Conservation (phyloP, 2,329 filamentous ascomycete genomes). For the Phoma sp. region DNA sequence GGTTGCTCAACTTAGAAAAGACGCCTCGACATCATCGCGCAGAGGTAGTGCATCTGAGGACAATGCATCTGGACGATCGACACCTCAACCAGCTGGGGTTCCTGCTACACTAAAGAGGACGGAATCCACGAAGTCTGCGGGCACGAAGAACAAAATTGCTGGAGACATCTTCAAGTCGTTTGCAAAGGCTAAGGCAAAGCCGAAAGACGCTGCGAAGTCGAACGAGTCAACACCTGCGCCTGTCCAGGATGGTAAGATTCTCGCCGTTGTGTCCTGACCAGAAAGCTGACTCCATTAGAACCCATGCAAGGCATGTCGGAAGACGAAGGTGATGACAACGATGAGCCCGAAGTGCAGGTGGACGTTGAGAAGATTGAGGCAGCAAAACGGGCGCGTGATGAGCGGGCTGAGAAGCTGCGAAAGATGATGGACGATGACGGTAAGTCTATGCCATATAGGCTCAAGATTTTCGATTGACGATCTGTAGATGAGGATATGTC, state of each 20-base stretch:
- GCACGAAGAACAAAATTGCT: slow-evolving; percentile 66
- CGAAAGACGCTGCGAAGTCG: slow-evolving; percentile 53
- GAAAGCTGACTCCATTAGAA: slow-evolving; percentile 46
- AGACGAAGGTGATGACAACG: slow-evolving; percentile 44
- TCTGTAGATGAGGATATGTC: slow-evolving; percentile 62
- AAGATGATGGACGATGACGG: slow-evolving; percentile 80
- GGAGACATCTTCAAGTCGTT: slow-evolving; percentile 78
- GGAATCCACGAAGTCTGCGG: slow-evolving; percentile 47
- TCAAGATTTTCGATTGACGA: slow-evolving; percentile 22
- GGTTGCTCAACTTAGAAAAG: slow-evolving; percentile 27
- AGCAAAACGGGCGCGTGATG: slow-evolving; percentile 58
- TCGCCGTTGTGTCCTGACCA: background rate
- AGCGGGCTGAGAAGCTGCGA: slow-evolving; percentile 69
- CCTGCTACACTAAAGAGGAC: slow-evolving; percentile 40
- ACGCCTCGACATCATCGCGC: slow-evolving; percentile 22
- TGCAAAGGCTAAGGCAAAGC: slow-evolving; percentile 69
- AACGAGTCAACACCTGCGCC: slow-evolving; percentile 49
- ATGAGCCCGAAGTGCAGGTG: slow-evolving; percentile 38
- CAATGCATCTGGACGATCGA: slow-evolving; percentile 44
- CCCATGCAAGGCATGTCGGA: slow-evolving; percentile 62
- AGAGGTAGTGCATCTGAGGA: slow-evolving; percentile 40
- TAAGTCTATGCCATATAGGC: slow-evolving; percentile 11
- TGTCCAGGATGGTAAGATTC: slow-evolving; percentile 57
- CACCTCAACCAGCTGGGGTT: slow-evolving; percentile 34
- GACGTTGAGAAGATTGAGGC: slow-evolving; percentile 43